Conservation (phyloP, 2,329 filamentous ascomycete species). For the Sordariomycetes sp. region DNA sequence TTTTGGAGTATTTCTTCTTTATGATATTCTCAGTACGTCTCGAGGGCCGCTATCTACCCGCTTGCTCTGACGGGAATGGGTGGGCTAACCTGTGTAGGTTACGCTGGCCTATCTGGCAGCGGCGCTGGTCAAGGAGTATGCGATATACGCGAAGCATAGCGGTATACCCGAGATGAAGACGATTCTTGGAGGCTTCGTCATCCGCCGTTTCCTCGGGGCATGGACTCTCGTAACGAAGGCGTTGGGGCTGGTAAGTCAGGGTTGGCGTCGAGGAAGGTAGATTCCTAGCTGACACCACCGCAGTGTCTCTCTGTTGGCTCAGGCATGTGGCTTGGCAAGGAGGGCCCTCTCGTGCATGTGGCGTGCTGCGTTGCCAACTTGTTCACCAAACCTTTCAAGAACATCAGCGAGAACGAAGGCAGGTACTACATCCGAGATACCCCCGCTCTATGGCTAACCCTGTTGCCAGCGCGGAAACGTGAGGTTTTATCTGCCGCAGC, state of each 20-base stretch:
- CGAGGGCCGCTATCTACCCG: neutral
- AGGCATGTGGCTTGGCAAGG: constrained; percentile 93
- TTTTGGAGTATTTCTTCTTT: constrained; percentile 82
- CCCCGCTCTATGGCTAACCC: neutral
- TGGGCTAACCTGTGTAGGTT: constrained; percentile 29
- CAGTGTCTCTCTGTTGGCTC: constrained; percentile 85
- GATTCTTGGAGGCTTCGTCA: constrained; percentile 86
- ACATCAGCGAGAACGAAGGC: constrained; percentile 82
- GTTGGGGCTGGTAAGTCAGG: constrained; percentile 59
- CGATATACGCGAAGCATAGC: constrained; percentile 82
- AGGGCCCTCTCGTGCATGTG: constrained; percentile 90
- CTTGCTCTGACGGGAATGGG: too few species aligned
- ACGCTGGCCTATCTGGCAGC: constrained; percentile 70
- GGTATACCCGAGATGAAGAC: constrained; percentile 98
- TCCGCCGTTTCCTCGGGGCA: constrained; percentile 70
- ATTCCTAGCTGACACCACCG: neutral
- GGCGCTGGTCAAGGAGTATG: constrained; percentile 72
- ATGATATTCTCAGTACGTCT: constrained; percentile 64
- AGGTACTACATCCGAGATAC: constrained; percentile 1
- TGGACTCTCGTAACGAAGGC: constrained; percentile 91
- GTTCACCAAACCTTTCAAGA: constrained; percentile 80
- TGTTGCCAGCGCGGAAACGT: constrained; percentile 64
- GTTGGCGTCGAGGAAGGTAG: neutral
- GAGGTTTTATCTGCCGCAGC: constrained; percentile 89
- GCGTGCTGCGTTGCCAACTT: constrained; percentile 93